Base-by-base conservation (phyloP, 495 filamentous ascomycete genomes). In the Pyronema domesticum region DNA sequence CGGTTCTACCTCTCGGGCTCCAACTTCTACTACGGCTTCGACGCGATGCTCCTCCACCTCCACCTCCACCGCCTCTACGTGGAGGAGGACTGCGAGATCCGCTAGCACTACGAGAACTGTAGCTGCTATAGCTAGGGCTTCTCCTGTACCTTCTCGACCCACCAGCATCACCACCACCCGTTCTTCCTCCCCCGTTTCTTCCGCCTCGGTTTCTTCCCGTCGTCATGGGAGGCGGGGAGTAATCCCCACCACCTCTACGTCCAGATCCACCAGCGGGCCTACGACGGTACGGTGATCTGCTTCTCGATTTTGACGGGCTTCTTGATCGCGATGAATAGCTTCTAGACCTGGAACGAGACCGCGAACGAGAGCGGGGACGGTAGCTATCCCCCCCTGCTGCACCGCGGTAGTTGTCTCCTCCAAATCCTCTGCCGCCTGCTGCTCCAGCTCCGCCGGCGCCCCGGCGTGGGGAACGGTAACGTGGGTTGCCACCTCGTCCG, bases 41-140 rank as follows among this genome's bases (percentile, higher is more conserved):
- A 36, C 62, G 40, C 34, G 23, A 30, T 30, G 23, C 23, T 30
- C 68, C 63, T 23, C 66, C 58, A 15, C 61, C 53, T 0, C 58
- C 59, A 63, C 44, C 64, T 57, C 55, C 69, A 67, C 62, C 63
- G 49, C 61, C 69, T 64, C 60, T 69, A 66, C 60, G 14, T 4
- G 52, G 52, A 13, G 52, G 52, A 17, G 61, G 67, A 48, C 64
- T 66, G 52, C 57, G 55, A 56, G 56, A 77, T 8, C 70, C 60
- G 56, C 70, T 70, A 40, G 66, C 67, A 55, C 71, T 72, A 57
- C 76, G 76, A 4, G 56, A 62, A 56, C 74, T 75, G 60, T 79
- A 80, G 57, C 78, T 80, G 55, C 69, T 75, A 57, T 78, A 78
- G 62, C 79, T 82, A 10, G 73, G 72, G 55, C 77, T 85, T 57